These are phyloP conservation scores for Scytalidium lignicola DNA, from an alignment of 2,329 filamentous ascomycete species.

Conservation along the genomic window DNA sequence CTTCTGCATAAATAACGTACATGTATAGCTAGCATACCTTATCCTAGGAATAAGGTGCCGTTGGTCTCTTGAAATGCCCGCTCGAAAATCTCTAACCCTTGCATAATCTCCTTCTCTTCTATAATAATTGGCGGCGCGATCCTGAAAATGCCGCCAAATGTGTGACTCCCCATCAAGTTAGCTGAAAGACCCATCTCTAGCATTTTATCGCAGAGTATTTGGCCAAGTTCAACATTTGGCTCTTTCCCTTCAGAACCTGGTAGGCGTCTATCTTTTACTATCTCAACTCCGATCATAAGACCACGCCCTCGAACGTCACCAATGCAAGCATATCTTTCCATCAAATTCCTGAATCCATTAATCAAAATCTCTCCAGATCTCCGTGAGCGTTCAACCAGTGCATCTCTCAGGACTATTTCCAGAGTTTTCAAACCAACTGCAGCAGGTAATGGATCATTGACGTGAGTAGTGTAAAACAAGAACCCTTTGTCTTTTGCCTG, in stretches of 20 bases:
- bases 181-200: conserved; percentile 50
- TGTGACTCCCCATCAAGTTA: conserved; percentile 48
- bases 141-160: conserved; percentile 52
- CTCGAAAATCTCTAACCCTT: conserved; percentile 51
- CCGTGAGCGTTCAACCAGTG: conserved; percentile 38
- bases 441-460: conserved; percentile 57
- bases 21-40: too few species aligned
- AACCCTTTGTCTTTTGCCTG: conserved; percentile 44
- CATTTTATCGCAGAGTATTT: conserved; percentile 40
- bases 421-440: conserved; percentile 57
- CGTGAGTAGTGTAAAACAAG: conserved; percentile 55
- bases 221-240: conserved; percentile 42
- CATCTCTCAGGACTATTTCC: conserved; percentile 53
- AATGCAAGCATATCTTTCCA: conserved; percentile 52
- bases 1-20: too few species aligned
- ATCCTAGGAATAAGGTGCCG: conserved; percentile 17
- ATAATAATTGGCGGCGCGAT: conserved; percentile 58
- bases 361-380: conserved; percentile 41
- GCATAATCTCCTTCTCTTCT: conserved; percentile 41
- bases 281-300: conserved; percentile 53
- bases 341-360: conserved; percentile 38
- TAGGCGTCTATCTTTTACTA: conserved; percentile 40
- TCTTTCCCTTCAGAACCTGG: conserved; percentile 34
- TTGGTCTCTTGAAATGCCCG: conserved; percentile 40
- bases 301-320: conserved; percentile 57